Evolutionary conservation across 2,329 filamentous ascomycete species (phyloP).

Genomic region (Colletotrichum sublineola): DNA sequence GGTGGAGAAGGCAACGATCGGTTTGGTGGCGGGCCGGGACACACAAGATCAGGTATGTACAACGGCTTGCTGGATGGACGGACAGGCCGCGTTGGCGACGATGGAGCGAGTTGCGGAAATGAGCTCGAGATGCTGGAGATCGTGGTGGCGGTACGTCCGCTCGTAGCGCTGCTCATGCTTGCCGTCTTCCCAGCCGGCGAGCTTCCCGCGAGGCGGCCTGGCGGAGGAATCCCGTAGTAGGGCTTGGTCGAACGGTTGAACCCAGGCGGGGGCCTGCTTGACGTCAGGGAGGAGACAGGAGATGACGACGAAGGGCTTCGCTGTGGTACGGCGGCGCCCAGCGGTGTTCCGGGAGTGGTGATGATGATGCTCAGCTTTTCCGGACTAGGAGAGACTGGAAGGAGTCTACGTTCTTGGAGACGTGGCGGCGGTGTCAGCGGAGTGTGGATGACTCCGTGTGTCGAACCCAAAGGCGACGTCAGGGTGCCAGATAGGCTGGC

Average conservation of each 20-base stretch:
- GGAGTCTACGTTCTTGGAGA: slow-evolving; percentile 61
- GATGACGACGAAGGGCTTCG: slow-evolving; percentile 49
- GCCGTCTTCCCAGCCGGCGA: slow-evolving; percentile 12
- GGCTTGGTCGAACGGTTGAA: slow-evolving; percentile 46
- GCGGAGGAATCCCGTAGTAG: slow-evolving; percentile 1
- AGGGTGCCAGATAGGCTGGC: slow-evolving; percentile 58
- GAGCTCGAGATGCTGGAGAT: slow-evolving; percentile 19
- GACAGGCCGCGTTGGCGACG: slow-evolving; percentile 52
- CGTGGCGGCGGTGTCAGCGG: slow-evolving; percentile 61
- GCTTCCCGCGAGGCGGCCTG: not conserved
- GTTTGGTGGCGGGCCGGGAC: slow-evolving; percentile 60
- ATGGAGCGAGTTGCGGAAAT: slow-evolving; percentile 39
- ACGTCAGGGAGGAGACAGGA: slow-evolving; percentile 45
- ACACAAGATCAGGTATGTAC: slow-evolving; percentile 53
- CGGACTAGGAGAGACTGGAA: slow-evolving; percentile 49
- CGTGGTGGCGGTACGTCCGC: slow-evolving; percentile 17
- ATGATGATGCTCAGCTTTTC: not conserved
- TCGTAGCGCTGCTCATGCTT: slow-evolving; percentile 38
- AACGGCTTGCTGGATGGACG: slow-evolving; percentile 53
- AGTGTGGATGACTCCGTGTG: slow-evolving; percentile 41
- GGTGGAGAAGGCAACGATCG: slow-evolving; percentile 57
- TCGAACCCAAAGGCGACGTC: slow-evolving; percentile 54
- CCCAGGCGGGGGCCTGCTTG: slow-evolving; percentile 53
- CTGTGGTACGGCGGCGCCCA: not conserved
- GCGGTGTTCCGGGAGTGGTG: slow-evolving; percentile 12